Evolutionary conservation across 768 basidiomycete species (phyloP), one percentile per base, ranked within the genome.

Genomic region (Xerocomellus intermedius): DNA sequence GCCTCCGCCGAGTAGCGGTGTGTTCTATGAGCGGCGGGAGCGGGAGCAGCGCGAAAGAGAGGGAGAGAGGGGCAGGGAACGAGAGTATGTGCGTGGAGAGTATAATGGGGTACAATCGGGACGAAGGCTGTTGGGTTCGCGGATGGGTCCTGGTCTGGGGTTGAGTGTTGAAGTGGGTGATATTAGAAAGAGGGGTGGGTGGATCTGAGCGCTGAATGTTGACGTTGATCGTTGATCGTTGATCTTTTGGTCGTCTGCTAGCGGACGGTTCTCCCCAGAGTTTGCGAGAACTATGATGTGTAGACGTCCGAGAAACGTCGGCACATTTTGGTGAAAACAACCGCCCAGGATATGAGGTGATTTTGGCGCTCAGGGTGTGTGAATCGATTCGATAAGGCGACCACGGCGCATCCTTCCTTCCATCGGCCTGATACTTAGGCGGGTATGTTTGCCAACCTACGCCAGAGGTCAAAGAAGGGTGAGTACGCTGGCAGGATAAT

Each of bases 21-120:
- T 46, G 33, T 73, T 73, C 53, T 76, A 75, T 47, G 76, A 76
- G 42, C 57, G 61, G 1, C 57, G 35, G 7, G 24, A 48, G 12
- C 58, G 56, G 0, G 63, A 37, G 19, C 45, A 32, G 32, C 32
- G 12, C 10, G 44, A 45, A 2, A 19, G 21, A 17, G 21, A 47
- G 9, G 13, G 39, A 10, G 51, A 46, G 16, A 24, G 52, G 5
- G 66, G 43, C 55, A 30, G 62, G n/a, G 75, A 78, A 36, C 68
- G 74, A 36, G 76, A 74, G 24, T 75, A 73, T 50, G 60, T 43
- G 41, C 68, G 72, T 48, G 58, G 61, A 21, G 57, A 55, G 10
- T 67, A 69, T 28, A 33, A 66, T 57, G 75, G 33, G 75, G 33
- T 79, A 78, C 56, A 74, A 76, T 16, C 65, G 77, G 33, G 69